Percentiles rank a stretch among this genome's conserved stretches.
Evolutionary conservation across 177 flowering plant genomes (phyloP).

Genomic region (Vitis hybrid): DNA sequence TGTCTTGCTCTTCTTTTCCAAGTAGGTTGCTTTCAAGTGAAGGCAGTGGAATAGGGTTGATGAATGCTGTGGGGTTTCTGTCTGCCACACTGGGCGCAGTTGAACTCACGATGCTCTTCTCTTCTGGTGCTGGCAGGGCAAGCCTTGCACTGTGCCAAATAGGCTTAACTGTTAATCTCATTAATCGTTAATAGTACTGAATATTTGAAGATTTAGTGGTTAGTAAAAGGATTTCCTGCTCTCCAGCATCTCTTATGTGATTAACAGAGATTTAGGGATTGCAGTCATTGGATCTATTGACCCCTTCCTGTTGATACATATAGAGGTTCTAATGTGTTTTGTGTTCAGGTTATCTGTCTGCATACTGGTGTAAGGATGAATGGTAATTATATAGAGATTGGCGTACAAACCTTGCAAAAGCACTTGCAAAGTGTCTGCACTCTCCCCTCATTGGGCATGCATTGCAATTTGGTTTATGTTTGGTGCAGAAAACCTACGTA

Average conservation of each 20-base stretch:
- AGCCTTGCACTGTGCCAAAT: slow-evolving; percentile 81
- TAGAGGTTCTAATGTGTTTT: background rate
- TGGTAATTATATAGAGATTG: background rate
- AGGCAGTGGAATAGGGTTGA: slow-evolving; percentile 29
- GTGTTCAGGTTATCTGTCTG: background rate
- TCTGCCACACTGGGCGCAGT: slow-evolving; percentile 17
- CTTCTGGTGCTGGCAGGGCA: slow-evolving; percentile 90
- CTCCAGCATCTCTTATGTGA: background rate
- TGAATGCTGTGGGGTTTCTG: slow-evolving; percentile 14
- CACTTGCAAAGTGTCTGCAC: slow-evolving; percentile 91
- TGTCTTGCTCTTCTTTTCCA: slow-evolving; percentile 4
- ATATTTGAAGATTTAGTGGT: background rate
- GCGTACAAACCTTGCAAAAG: slow-evolving; percentile 71
- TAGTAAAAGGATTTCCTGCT: background rate
- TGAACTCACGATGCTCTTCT: slow-evolving; percentile 44
- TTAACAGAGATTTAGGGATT: background rate
- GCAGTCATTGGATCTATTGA: too few relatives aligned
- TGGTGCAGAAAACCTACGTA: slow-evolving; percentile 88
- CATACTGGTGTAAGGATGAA: background rate
- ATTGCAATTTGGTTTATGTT: slow-evolving; percentile 86
- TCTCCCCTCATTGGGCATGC: slow-evolving; percentile 94
- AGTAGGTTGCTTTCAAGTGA: slow-evolving; percentile 9
- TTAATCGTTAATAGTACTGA: background rate
- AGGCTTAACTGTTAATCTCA: slow-evolving; percentile 13
- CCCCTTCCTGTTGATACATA: background rate